Percentiles rank a stretch among this genome's conserved stretches.
Conservation (phyloP, 2,329 filamentous ascomycete species). For the Laburnicola sp. region DNA sequence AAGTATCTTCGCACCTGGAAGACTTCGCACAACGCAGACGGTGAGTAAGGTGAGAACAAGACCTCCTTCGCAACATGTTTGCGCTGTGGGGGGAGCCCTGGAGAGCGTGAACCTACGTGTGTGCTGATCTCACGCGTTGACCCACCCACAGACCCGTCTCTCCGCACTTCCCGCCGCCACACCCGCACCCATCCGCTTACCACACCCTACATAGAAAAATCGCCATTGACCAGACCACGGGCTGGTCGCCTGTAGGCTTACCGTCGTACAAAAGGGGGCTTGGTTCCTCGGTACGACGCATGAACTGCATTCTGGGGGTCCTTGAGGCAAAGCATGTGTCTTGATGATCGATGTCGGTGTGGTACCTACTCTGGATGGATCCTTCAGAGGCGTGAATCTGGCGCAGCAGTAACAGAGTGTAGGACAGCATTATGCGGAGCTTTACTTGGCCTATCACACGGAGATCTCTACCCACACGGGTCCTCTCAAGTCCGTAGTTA, state of each 20-base stretch:
- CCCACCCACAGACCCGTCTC: slow-evolving; percentile 2
- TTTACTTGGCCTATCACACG: background rate
- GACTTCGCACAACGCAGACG: no score
- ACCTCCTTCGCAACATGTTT: no score
- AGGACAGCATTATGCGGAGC: background rate
- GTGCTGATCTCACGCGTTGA: background rate
- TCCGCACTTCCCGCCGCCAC: slow-evolving; percentile 13
- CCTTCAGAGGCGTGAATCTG: background rate
- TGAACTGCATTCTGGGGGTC: no score
- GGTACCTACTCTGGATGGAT: background rate
- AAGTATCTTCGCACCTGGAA: no score
- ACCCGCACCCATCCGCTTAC: slow-evolving; percentile 6
- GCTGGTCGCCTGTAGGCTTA: background rate
- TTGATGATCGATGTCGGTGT: no score
- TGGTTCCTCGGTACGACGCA: no score
- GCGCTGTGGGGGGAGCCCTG: no score
- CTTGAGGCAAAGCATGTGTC: no score
- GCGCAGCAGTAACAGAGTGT: background rate
- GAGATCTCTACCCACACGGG: background rate
- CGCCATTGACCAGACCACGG: background rate
- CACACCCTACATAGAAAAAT: background rate
- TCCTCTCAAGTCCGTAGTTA: background rate
- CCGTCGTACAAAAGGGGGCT: background rate
- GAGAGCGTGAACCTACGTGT: no score
- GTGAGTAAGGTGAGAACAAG: no score